Conservation (phyloP, 768 basidiomycete genomes). For the Pisolithus sp. region DNA sequence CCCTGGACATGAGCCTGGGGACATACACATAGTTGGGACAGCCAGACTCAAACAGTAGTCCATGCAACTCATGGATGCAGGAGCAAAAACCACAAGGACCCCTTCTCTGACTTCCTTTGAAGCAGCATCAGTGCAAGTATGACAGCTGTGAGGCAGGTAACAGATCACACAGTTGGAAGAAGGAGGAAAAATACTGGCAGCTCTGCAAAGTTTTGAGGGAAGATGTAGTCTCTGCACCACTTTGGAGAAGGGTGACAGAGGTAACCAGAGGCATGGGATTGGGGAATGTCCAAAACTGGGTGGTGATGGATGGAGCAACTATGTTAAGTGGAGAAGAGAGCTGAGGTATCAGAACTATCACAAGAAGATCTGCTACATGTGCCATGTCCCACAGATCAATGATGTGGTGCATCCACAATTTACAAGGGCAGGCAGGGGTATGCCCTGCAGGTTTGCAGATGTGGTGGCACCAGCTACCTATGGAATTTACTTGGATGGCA, state of each 20-base stretch:
- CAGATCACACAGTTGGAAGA: no score
- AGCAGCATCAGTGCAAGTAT: no score
- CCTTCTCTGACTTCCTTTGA: no score
- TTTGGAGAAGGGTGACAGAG: not conserved
- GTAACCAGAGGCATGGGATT: not conserved
- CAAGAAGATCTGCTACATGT: conserved; percentile 7
- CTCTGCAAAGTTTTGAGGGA: no score
- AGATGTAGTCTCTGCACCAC: no score
- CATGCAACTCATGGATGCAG: no score
- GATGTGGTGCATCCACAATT: conserved; percentile 1
- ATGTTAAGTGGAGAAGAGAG: conserved; percentile 1
- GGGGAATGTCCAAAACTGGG: not conserved
- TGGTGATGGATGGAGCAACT: not conserved
- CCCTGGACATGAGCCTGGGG: not conserved
- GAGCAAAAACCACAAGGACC: no score
- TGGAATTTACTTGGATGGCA: not conserved
- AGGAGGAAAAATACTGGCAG: no score
- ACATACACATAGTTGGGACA: not conserved
- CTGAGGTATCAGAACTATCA: conserved; percentile 1
- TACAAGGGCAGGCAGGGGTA: not conserved
- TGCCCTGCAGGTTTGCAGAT: not conserved
- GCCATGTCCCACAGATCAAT: conserved; percentile 3
- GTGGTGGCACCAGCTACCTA: not conserved
- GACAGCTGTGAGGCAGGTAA: no score
- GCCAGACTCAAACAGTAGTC: not conserved